Percentiles rank a stretch among this genome's conserved stretches.
These are phyloP conservation scores for Asterionellopsis glacialis DNA, from an alignment of 108 stramenopile genomes.

Conservation along the genomic window DNA sequence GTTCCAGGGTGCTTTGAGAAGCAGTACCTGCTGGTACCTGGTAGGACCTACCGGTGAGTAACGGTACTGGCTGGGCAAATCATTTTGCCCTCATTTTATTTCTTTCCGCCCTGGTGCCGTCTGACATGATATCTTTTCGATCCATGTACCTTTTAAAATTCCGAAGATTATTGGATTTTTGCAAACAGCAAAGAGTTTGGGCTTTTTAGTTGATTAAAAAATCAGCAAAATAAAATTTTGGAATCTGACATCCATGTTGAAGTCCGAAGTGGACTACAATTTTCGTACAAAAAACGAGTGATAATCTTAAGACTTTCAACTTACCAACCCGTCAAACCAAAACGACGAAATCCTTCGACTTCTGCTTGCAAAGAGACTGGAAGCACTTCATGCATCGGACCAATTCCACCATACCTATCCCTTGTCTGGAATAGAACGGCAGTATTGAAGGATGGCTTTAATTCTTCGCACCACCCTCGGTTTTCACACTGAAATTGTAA, in stretches of 20 bases:
- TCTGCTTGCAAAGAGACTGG: not conserved
- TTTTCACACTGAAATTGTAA: not conserved
- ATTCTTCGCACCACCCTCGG: constrained; percentile 1
- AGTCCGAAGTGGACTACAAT: too few relatives aligned
- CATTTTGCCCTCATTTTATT: constrained; percentile 2
- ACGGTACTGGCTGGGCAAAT: too few relatives aligned
- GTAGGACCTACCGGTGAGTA: too few relatives aligned
- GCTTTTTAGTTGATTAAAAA: too few relatives aligned
- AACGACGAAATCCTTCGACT: not conserved
- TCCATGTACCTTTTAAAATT: not conserved
- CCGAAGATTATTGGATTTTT: too few relatives aligned
- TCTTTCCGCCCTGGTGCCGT: not conserved
- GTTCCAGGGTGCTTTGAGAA: too few relatives aligned
- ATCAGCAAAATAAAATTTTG: too few relatives aligned
- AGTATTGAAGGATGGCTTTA: constrained; percentile 6
- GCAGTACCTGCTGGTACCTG: too few relatives aligned
- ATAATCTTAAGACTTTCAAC: too few relatives aligned
- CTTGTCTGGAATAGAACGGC: constrained; percentile 2
- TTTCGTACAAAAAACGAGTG: too few relatives aligned
- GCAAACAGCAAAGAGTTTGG: too few relatives aligned
- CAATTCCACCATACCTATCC: not conserved
- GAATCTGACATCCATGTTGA: too few relatives aligned
- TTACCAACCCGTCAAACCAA: constrained; percentile 8
- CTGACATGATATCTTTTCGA: constrained; percentile 5
- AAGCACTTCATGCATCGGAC: constrained; percentile 8